Evolutionary conservation across 2,329 filamentous ascomycete species (phyloP), one percentile per base, ranked within the genome.

Genomic region (Trichoderma citrinoviride): DNA sequence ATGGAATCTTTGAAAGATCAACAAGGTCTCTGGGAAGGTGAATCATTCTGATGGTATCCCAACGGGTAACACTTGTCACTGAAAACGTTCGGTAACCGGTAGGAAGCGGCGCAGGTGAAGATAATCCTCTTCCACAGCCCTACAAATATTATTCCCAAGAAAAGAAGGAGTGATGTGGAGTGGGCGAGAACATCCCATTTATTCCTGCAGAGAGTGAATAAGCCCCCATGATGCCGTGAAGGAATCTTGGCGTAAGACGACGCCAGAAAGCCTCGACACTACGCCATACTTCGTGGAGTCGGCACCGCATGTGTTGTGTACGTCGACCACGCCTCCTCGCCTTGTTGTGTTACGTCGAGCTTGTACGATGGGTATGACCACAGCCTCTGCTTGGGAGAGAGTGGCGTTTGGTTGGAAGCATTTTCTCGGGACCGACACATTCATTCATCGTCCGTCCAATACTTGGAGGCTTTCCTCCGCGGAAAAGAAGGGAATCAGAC

Each of bases 211-310:
- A 14, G 5, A 12, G 7, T 43, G 5, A 44, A 5, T n/a, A 23
- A 10, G 40, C 6, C 12, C 53, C 17, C 40, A 17, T 56, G 54
- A 56, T 41, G 40, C 23, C 14, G n/a, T n/a, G 40, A 44, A 56
- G 54, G 40, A 56, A 56, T 56, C 54, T 56, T 56, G 54, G 54
- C 54, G 40, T 29, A 8, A 56, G 23, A 44, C 41, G n/a, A 15
- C 25, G 17, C 6, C 21, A 47, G 27, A 58, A 19, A 23, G 14
- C 27, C 7, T n/a, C 25, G 17, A 33, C 41, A 27, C 55, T 58
- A 25, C 55, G 55, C 55, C 41, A 47, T 47, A 19, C 41, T 43
- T 46, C n/a, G 37, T 56, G 2, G 40, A 58, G 55, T n/a, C 25
- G 8, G 12, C 27, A 29, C 55, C 6, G 19, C 14, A 37, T 23